A percentile compares a stretch with the other conserved stretches of the same genome.
phyloP scores from a whole-genome alignment of 352 stramenopile species.

The Pythium utonaiense region DNA sequence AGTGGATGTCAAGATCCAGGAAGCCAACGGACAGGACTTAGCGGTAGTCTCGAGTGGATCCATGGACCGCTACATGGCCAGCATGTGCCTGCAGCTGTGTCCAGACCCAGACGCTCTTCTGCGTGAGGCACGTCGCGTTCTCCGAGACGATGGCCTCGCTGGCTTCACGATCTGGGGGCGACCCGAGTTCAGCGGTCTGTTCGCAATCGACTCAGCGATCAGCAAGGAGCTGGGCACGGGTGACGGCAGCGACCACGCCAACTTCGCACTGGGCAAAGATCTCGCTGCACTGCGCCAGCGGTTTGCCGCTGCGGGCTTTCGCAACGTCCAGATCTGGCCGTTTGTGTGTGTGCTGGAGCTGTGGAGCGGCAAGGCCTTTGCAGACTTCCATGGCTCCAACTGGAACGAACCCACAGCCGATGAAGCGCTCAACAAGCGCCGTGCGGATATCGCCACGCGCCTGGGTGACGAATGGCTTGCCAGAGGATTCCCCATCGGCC shows the following conservation, averaged over 20 bases:
- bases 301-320: conserved; percentile 33
- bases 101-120: conserved; percentile 48
- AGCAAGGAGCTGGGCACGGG: conserved; percentile 33
- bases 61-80: conserved; percentile 49
- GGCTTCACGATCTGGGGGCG: conserved; percentile 59
- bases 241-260: conserved; percentile 29
- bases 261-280: conserved; percentile 46
- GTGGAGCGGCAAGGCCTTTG: conserved; percentile 43
- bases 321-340: conserved; percentile 39
- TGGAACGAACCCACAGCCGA: conserved; percentile 24
- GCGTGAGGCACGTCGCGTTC: conserved; percentile 38
- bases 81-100: conserved; percentile 44
- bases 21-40: conserved; percentile 47
- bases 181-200: conserved; percentile 40
- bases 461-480: conserved; percentile 46
- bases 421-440: conserved; percentile 24
- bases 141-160: conserved; percentile 33
- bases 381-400: conserved; percentile 30
- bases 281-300: conserved; percentile 31
- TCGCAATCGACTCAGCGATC: conserved; percentile 26
- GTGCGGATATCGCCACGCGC: conserved; percentile 29
- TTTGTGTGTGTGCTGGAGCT: conserved; percentile 46
- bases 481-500: conserved; percentile 41
- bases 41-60: conserved; percentile 25
- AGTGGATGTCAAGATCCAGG: conserved; percentile 27